These are phyloP conservation scores for Plectosphaerella plurivora DNA, from an alignment of 2,329 filamentous ascomycete species.

Conservation along the genomic window DNA sequence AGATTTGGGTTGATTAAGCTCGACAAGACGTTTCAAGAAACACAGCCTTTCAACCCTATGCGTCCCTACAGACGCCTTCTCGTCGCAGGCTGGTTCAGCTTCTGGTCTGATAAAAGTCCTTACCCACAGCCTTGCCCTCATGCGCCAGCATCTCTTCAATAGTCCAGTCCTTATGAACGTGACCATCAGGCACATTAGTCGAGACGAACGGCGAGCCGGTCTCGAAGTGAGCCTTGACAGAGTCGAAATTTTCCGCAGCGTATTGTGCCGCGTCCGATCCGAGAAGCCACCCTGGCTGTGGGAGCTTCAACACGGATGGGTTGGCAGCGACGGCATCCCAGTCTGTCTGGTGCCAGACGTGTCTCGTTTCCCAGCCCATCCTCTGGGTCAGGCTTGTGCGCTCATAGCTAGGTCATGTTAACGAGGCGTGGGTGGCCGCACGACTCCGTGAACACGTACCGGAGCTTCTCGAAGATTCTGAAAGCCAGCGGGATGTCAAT, in stretches of 20 bases:
- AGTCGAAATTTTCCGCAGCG: not conserved
- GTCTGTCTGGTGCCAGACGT: not conserved
- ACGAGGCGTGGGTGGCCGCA: not conserved
- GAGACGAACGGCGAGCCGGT: not conserved
- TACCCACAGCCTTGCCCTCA: not conserved
- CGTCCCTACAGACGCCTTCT: no score
- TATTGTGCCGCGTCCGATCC: not conserved
- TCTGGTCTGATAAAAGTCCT: not conserved
- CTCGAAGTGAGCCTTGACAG: not conserved
- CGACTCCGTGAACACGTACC: not conserved
- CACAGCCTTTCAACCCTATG: no score
- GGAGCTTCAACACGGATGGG: not conserved
- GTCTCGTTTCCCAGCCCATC: not conserved
- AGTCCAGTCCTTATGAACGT: not conserved
- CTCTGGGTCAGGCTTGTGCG: not conserved
- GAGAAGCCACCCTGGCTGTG: not conserved
- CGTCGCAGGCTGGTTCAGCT: no score
- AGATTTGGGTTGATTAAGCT: not conserved
- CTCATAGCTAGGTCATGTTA: not conserved
- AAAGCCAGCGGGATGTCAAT: not conserved
- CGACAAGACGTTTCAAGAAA: no score
- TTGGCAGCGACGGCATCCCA: not conserved
- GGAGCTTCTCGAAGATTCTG: not conserved
- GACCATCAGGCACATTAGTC: not conserved
- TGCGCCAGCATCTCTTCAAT: not conserved